Base-by-base conservation (phyloP, 1,284 basidiomycete genomes). In the Pascua guehoae region DNA sequence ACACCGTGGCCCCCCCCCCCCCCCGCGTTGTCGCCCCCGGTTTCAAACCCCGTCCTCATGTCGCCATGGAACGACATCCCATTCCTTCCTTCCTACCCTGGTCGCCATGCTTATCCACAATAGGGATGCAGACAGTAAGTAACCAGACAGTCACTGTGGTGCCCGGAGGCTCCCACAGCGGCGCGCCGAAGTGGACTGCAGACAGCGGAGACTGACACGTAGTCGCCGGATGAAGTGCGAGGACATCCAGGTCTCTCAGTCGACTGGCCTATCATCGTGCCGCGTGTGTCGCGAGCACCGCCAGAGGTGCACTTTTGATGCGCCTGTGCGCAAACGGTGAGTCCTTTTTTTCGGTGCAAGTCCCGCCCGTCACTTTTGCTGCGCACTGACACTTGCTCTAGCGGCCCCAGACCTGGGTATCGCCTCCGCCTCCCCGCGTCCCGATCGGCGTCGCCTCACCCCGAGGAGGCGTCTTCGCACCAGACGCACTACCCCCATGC, bases 201-300 rank as follows among this genome's bases (percentile, higher is more conserved):
- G 24, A 32, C 24, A 32, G 24, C 24, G 24, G 24, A 32, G 15
- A 42, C 41, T 18, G 40, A 12, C 18, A 16, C 9, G 1, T 53
- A 69, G 68, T 36, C 62, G 62, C 12, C 63, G 66, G 11, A 64
- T 65, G 47, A 70, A 65, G 59, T 68, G 66, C 51, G 64, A 68
- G 38, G 61, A 63, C 39, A 42, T 62, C 14, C 52, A 57, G 41
- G 51, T 47, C 1, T 50, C 53, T 11, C 38, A 40, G 10, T n/a
- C 40, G 8, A 51, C 45, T 17, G 55, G 48, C 15, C 41, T 38
- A 12, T 54, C 46, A 15, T 49, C 54, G 8, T 68, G 66, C 53
- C 58, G 55, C n/a, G 56, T 61, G 18, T 70, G 68, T 53, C 55
- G 65, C 15, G 64, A 70, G 39, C 54, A 54, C 37, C 53, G 54